phyloP scores from a whole-genome alignment of 2,329 filamentous ascomycete genomes.

The Talaromyces islandicus region DNA sequence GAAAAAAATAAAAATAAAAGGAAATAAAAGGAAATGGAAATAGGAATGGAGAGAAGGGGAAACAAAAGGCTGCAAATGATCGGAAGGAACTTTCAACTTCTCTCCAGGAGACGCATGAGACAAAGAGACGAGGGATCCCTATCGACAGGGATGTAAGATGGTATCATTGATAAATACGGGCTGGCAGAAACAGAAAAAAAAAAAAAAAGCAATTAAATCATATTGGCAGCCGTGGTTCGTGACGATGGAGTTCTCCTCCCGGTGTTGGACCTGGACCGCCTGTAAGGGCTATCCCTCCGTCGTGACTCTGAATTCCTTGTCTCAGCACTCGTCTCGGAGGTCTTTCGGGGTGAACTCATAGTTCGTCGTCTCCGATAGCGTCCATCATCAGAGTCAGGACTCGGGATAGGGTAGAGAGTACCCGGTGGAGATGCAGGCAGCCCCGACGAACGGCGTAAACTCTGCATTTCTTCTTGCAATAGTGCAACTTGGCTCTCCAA shows the following conservation, averaged over 20 bases:
- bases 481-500: slow-evolving; percentile 39
- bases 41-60: no score
- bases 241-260: slow-evolving; percentile 3
- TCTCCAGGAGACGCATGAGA: neutral
- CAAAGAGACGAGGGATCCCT: neutral
- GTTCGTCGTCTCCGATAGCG: slow-evolving; percentile 20
- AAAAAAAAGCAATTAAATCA: slow-evolving; percentile 8
- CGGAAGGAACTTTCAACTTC: neutral
- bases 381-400: slow-evolving; percentile 25
- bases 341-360: slow-evolving; percentile 8
- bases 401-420: slow-evolving; percentile 28
- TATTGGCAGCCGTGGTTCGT: slow-evolving; percentile 6
- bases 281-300: slow-evolving; percentile 2
- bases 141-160: neutral
- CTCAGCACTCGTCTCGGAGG: slow-evolving; percentile 7
- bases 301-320: neutral
- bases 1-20: neutral
- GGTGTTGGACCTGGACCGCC: slow-evolving; percentile 1
- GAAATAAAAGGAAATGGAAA: neutral
- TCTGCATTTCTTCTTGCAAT: slow-evolving; percentile 34
- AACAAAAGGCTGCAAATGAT: neutral
- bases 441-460: slow-evolving; percentile 25
- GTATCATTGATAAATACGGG: neutral
- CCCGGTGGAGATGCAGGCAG: slow-evolving; percentile 25
- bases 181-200: neutral